Percentiles rank a stretch among this genome's conserved stretches.
Conservation (phyloP, 768 basidiomycete species). For the Auriscalpium vulgare region DNA sequence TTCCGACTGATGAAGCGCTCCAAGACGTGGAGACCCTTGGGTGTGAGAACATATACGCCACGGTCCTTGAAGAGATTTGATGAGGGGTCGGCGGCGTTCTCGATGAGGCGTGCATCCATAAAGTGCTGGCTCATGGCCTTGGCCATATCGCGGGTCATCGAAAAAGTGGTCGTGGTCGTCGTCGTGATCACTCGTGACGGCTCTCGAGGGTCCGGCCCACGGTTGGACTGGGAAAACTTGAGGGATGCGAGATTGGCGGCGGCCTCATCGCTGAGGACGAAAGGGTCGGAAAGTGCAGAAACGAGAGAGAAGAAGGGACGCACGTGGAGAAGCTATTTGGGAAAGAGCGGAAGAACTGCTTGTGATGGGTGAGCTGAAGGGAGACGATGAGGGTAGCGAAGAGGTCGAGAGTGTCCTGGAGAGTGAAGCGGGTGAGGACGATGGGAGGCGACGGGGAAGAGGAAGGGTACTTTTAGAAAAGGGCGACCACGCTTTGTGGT, state of each 20-base stretch:
- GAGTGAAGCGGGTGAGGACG: constrained; percentile 1
- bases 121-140: constrained; percentile 99
- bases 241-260: constrained; percentile 87
- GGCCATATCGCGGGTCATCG: constrained; percentile 99
- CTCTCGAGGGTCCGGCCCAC: constrained; percentile 96
- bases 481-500: constrained; percentile 93
- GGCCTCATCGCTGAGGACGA: constrained; percentile 77
- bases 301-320: constrained; percentile 26
- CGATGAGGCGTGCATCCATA: constrained; percentile 97
- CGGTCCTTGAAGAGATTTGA: constrained; percentile 95
- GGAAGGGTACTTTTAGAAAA: constrained; percentile 68
- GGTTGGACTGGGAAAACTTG: constrained; percentile 98
- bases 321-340: constrained; percentile 94
- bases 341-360: constrained; percentile 94
- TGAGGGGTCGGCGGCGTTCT: constrained; percentile 87
- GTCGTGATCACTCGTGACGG: constrained; percentile 97
- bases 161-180: constrained; percentile 98
- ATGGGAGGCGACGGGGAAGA: constrained; percentile 4
- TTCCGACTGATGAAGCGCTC: constrained; percentile 99
- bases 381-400: constrained; percentile 96
- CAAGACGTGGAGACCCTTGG: constrained; percentile 96
- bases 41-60: constrained; percentile 90
- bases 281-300: constrained; percentile 7
- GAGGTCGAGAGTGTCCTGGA: constrained; percentile 88
- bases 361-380: constrained; percentile 78